Evolutionary conservation across 1,284 basidiomycete species (phyloP), one percentile per base, ranked within the genome.

Genomic region (Trametes polyzona): DNA sequence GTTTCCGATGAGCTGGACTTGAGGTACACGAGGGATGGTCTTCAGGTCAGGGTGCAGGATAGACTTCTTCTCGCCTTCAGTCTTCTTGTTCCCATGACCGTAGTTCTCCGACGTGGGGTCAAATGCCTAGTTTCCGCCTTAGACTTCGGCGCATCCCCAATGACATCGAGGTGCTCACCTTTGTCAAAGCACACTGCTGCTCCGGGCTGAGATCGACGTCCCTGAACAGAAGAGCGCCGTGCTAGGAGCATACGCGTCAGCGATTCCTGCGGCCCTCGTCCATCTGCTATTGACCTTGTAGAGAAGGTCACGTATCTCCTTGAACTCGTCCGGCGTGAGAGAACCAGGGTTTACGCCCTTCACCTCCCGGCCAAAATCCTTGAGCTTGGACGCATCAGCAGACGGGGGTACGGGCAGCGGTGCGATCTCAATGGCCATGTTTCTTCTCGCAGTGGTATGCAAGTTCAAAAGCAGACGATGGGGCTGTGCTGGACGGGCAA

Each of bases 1-100:
- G 66, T 90, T 93, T 24, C 92, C 92, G 69, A 94, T 93, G 48
- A 93, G 83, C 69, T 95, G 92, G 2, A 95, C 92, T 69, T 94
- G 91, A 1, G 90, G 92, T 6, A 90, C 87, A 42, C 86, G 83
- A 3, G 92, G 92, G 65, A 94, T 93, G 30, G 92, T 93, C 78
- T 93, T 94, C 64, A 94, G 83, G 70, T 93, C 89, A 0, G 90
- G 89, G 67, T 93, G 90, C 5, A 93, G 83, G 65, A 93, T 87
- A 14, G 91, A 92, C 67, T 87, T 87, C 65, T 81, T 82, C 33
- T 84, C 83, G 53, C 77, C 76, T 58, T 84, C 82, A 0, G 88
- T 92, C 78, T 91, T 91, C 77, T 92, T 90, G 73, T 92, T 92
- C 3, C 91, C 90, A 66, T 93, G 91, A 0, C 92, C 92, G 65